phyloP scores from a whole-genome alignment of 2,329 filamentous ascomycete species.

The Chaetomium olivaceum region DNA sequence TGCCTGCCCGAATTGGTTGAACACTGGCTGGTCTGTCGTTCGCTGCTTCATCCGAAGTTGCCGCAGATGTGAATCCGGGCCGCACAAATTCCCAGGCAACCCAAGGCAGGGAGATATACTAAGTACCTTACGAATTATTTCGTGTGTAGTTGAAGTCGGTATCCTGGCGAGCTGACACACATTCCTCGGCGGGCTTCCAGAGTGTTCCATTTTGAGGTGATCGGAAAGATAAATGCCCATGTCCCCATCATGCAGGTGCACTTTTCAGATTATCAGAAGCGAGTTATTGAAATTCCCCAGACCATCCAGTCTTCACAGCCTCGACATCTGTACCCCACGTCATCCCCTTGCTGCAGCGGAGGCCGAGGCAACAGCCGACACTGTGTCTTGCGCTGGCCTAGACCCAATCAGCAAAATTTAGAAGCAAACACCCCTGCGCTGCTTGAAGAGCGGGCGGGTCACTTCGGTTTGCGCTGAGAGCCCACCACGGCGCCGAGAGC shows the following conservation, averaged over 20 bases:
- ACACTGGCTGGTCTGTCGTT: conserved; percentile 4
- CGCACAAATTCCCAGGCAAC: background rate
- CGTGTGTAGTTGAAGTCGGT: background rate
- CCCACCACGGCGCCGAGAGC: conserved; percentile 10
- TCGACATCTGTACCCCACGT: conserved; percentile 8
- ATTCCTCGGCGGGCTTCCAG: conserved; percentile 15
- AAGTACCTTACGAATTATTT: background rate
- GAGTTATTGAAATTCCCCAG: background rate
- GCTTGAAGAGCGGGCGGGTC: conserved; percentile 19
- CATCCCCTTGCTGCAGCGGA: conserved; percentile 2
- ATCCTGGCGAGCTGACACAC: conserved; percentile 14
- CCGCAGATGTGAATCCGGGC: conserved; percentile 3
- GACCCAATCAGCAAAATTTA: conserved; percentile 11
- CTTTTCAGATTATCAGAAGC: background rate
- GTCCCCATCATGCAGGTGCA: background rate
- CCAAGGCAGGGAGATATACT: background rate
- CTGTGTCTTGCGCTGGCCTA: conserved; percentile 6
- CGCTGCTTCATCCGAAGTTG: conserved; percentile 16
- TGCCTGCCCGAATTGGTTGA: conserved; percentile 17
- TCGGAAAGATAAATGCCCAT: background rate
- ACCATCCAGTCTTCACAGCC: background rate
- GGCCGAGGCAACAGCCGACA: conserved; percentile 5
- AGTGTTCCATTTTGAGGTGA: conserved; percentile 15
- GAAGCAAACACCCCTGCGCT: conserved; percentile 15
- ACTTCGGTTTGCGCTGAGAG: conserved; percentile 19